Conservation (phyloP, 1,139 yeast genomes). For the Ogataea hybrid region DNA sequence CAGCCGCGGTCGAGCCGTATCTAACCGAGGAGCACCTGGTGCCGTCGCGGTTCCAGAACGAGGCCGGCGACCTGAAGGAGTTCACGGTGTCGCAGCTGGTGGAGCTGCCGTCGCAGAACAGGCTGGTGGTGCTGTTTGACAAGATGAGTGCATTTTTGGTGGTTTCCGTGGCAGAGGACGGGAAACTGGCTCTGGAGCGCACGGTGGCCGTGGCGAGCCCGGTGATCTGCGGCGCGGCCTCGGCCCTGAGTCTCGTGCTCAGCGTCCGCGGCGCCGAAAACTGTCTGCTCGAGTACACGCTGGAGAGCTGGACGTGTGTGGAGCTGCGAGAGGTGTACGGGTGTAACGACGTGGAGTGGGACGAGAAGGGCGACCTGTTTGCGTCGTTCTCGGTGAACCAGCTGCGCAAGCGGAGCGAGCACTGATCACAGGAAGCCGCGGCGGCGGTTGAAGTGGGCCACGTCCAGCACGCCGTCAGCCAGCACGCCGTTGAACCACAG, state of each 20-base stretch:
- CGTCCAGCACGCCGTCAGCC: slow-evolving; percentile 30
- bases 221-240: slow-evolving; percentile 24
- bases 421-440: slow-evolving; percentile 35
- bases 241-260: slow-evolving; percentile 21
- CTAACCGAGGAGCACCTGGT: slow-evolving; percentile 61
- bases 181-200: slow-evolving; percentile 33
- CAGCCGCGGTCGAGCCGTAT: slow-evolving; percentile 46
- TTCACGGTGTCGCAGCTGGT: slow-evolving; percentile 49
- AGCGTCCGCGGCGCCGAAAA: slow-evolving; percentile 34
- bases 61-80: slow-evolving; percentile 47
- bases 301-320: slow-evolving; percentile 31
- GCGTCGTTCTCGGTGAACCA: slow-evolving; percentile 64
- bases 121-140: slow-evolving; percentile 30
- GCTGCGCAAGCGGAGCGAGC: slow-evolving; percentile 83
- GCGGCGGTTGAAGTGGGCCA: slow-evolving; percentile 19
- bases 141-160: slow-evolving; percentile 25
- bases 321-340: slow-evolving; percentile 17
- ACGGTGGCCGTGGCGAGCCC: slow-evolving; percentile 30
- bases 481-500: slow-evolving; percentile 28
- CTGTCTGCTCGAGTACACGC: slow-evolving; percentile 47
- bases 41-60: slow-evolving; percentile 63
- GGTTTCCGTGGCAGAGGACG: slow-evolving; percentile 26
- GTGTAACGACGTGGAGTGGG: slow-evolving; percentile 23
- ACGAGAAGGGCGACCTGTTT: slow-evolving; percentile 45
- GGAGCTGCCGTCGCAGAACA: slow-evolving; percentile 27